Evolutionary conservation across 1,284 basidiomycete species (phyloP).

Genomic region (Chalciporus piperatoides): DNA sequence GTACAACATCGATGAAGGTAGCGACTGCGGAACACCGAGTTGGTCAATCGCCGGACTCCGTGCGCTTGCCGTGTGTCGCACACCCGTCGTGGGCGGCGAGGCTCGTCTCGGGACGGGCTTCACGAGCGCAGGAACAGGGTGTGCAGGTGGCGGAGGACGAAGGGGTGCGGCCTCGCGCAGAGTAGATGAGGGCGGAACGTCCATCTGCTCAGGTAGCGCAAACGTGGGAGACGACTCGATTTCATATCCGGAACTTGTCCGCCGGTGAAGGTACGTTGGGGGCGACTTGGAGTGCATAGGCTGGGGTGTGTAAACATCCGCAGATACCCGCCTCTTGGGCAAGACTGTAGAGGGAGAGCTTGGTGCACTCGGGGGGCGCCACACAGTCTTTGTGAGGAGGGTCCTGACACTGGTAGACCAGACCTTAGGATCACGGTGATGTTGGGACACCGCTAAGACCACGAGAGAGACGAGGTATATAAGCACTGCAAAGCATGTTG

Average conservation of each 20-base stretch:
- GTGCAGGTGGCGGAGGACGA: constrained; percentile 8
- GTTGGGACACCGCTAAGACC: constrained; percentile 34
- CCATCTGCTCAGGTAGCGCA: constrained; percentile 23
- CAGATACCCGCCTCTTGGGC: constrained; percentile 32
- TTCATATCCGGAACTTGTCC: constrained; percentile 41
- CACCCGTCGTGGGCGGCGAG: constrained; percentile 2
- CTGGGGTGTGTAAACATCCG: constrained; percentile 40
- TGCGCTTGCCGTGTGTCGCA: background rate
- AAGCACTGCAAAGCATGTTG: constrained; percentile 35
- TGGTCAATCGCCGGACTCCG: constrained; percentile 12
- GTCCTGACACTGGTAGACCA: constrained; percentile 52
- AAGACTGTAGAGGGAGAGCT: constrained; percentile 33
- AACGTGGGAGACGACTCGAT: constrained; percentile 44
- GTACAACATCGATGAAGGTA: constrained; percentile 29
- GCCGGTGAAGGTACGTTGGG: constrained; percentile 35
- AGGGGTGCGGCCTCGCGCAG: constrained; percentile 27
- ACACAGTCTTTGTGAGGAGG: constrained; percentile 38
- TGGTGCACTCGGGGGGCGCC: constrained; percentile 29
- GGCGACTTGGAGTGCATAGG: constrained; percentile 38
- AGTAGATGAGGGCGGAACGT: constrained; percentile 14
- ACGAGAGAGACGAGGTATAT: constrained; percentile 42
- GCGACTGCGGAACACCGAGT: constrained; percentile 7
- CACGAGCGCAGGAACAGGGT: constrained; percentile 6
- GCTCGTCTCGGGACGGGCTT: constrained; percentile 14
- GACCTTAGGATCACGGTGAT: constrained; percentile 42